Conservation (phyloP, 768 basidiomycete genomes). For the Podaxis sp. region DNA sequence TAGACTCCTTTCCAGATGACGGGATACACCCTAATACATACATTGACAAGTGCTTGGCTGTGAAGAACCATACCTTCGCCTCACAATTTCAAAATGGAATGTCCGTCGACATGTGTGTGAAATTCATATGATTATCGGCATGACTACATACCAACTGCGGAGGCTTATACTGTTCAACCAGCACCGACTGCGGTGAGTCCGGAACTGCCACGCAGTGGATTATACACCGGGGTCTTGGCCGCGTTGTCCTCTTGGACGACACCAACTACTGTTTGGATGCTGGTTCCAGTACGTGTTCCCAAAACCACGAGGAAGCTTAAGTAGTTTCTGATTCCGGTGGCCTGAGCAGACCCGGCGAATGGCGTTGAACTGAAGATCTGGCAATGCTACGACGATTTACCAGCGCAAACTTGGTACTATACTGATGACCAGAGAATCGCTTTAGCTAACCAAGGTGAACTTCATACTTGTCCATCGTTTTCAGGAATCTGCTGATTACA, state of each 20-base stretch:
- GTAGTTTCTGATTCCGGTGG: not conserved
- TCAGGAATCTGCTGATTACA: not conserved
- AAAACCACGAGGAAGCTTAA: not conserved
- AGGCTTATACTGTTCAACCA: not conserved
- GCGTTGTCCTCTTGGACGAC: not conserved
- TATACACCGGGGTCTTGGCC: not conserved
- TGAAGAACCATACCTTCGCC: too few species aligned
- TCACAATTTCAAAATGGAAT: not conserved
- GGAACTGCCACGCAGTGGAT: not conserved
- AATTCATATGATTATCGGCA: not conserved
- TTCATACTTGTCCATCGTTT: not conserved
- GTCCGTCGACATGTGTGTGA: not conserved
- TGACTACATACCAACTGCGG: not conserved
- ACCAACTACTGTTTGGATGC: slow-evolving; percentile 28
- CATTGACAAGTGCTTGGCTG: too few species aligned
- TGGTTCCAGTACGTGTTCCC: slow-evolving; percentile 19
- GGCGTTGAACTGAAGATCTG: slow-evolving; percentile 23
- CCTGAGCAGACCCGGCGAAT: slow-evolving; percentile 7
- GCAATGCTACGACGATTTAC: slow-evolving; percentile 19
- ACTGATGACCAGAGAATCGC: slow-evolving; percentile 9
- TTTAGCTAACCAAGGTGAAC: slow-evolving; percentile 12
- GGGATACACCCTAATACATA: too few species aligned
- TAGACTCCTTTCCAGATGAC: too few species aligned
- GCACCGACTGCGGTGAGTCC: not conserved
- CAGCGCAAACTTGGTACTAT: slow-evolving; percentile 21